A percentile compares a stretch with the other conserved stretches of the same genome.
phyloP scores from a whole-genome alignment of 257 asterid species.

The Henckelia pumila region DNA sequence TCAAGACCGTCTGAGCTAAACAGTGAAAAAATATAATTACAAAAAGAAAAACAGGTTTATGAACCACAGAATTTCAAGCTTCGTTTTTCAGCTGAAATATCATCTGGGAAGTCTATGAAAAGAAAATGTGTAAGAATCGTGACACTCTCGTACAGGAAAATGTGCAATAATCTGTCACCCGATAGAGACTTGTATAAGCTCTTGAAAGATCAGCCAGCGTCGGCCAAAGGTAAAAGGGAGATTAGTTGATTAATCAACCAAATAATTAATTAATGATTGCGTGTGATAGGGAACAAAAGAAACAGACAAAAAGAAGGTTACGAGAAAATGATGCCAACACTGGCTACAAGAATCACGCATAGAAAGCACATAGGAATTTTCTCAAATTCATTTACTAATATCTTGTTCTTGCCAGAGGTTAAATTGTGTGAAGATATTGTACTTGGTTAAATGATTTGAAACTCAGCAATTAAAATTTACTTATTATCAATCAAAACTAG shows the following conservation, averaged over 20 bases:
- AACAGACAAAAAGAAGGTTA: constrained; percentile 20
- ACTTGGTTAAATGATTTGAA: too few species aligned
- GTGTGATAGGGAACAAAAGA: constrained; percentile 1
- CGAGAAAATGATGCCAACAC: constrained; percentile 13
- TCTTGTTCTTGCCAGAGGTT: not conserved
- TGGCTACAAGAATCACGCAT: not conserved
- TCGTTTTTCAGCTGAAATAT: not conserved
- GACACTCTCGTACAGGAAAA: too few species aligned
- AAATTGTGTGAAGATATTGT: too few species aligned
- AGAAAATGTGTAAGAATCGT: not conserved
- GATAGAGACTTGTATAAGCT: not conserved
- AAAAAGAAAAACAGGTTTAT: not conserved
- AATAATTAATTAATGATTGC: not conserved
- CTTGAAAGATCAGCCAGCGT: not conserved
- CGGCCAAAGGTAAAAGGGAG: constrained; percentile 3
- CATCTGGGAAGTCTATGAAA: not conserved
- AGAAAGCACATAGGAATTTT: not conserved
- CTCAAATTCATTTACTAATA: not conserved
- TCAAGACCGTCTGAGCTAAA: not conserved
- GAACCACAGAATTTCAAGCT: not conserved
- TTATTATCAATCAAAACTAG: too few species aligned
- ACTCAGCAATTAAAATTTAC: too few species aligned
- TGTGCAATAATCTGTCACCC: too few species aligned
- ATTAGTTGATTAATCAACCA: not conserved
- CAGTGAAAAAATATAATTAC: not conserved